phyloP scores from a whole-genome alignment of 129 eudicot genomes.

The Mikania micrantha region DNA sequence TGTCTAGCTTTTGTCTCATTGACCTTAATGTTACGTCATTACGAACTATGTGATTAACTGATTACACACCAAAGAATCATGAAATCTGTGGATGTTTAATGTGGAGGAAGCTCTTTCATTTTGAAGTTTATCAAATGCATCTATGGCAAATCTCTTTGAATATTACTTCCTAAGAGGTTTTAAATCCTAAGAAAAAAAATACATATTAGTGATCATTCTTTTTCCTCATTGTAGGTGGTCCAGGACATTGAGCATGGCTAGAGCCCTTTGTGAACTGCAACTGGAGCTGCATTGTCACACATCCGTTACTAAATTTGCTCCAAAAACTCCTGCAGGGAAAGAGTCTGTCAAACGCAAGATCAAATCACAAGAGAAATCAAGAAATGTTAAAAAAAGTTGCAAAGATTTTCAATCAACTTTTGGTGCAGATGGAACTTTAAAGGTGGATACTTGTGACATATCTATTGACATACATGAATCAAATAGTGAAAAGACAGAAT shows the following conservation, averaged over 20 bases:
- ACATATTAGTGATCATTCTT: background rate
- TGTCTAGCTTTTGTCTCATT: no score
- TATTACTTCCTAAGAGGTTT: no score
- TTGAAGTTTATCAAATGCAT: background rate
- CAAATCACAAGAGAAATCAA: constrained; percentile 9
- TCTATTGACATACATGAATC: background rate
- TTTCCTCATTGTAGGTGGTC: constrained; percentile 58
- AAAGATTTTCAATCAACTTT: constrained; percentile 13
- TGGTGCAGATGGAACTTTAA: constrained; percentile 15
- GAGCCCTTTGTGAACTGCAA: constrained; percentile 84
- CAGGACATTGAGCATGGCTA: constrained; percentile 86
- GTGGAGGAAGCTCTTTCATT: background rate
- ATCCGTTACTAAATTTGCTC: constrained; percentile 29
- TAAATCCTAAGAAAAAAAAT: no score
- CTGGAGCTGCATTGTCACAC: constrained; percentile 38
- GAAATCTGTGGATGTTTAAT: background rate
- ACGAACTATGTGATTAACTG: background rate
- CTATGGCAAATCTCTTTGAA: background rate
- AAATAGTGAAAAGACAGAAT: constrained; percentile 13
- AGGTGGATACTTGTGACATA: constrained; percentile 8
- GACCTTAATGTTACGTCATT: no score
- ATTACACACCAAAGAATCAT: background rate
- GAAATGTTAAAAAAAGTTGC: constrained; percentile 6
- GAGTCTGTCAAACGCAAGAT: constrained; percentile 38
- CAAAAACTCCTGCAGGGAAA: constrained; percentile 61